Percentiles rank a stretch among this genome's conserved stretches.
phyloP scores from a whole-genome alignment of 148 eudicot genomes.

The Amaranthus palmeri region DNA sequence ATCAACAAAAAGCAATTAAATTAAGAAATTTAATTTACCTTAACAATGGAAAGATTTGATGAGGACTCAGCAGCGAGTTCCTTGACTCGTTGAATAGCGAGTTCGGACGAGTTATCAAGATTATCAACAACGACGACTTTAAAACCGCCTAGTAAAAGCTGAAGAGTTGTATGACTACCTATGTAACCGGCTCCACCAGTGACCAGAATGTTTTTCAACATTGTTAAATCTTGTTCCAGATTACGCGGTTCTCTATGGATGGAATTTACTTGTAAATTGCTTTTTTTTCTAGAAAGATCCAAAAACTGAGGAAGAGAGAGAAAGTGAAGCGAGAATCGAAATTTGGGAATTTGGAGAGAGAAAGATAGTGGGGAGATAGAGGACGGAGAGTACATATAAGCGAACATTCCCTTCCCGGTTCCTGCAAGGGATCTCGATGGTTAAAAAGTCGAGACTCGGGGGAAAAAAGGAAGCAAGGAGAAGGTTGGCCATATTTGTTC shows the following conservation, averaged over 20 bases:
- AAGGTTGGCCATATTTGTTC: too few relatives aligned
- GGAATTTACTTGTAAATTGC: neutral
- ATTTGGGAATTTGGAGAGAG: too few relatives aligned
- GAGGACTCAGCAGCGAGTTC: conserved; percentile 65
- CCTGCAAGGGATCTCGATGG: too few relatives aligned
- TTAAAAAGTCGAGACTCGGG: neutral
- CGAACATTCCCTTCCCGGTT: conserved; percentile 16
- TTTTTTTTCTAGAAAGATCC: neutral
- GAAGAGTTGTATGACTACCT: conserved; percentile 86
- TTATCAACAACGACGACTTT: conserved; percentile 74
- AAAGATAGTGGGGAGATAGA: neutral
- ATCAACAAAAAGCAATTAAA: neutral
- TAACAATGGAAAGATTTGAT: conserved; percentile 51
- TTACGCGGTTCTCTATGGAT: neutral
- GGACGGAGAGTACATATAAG: conserved; percentile 1
- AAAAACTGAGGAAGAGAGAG: neutral
- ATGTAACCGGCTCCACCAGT: conserved; percentile 98
- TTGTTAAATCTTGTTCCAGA: conserved; percentile 2
- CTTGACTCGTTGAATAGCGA: conserved; percentile 63
- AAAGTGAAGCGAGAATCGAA: neutral
- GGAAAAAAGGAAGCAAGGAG: too few relatives aligned
- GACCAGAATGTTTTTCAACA: conserved; percentile 58
- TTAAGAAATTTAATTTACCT: conserved; percentile 32
- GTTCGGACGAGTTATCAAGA: conserved; percentile 73
- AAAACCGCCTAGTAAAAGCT: conserved; percentile 60